Percentiles rank a stretch among this genome's conserved stretches.
These are phyloP conservation scores for Phalaenopsis equestris DNA, from an alignment of 106 monocot genomes.

Conservation along the genomic window DNA sequence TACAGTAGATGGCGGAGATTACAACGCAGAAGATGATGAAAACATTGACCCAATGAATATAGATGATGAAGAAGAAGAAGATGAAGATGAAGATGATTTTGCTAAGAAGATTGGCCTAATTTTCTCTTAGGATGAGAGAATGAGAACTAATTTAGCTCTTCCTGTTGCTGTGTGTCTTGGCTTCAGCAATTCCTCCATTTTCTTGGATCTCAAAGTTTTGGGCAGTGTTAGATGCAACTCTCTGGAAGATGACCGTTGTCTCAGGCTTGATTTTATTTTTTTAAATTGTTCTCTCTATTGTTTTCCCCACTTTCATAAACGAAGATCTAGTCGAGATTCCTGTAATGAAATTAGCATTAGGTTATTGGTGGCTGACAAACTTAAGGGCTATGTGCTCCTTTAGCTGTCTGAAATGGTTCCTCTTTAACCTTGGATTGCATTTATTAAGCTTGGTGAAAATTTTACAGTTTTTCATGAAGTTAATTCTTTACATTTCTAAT, in stretches of 20 bases:
- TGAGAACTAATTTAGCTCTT: neutral
- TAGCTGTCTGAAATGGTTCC: neutral
- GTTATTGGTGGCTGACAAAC: neutral
- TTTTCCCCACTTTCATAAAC: neutral
- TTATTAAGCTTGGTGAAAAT: neutral
- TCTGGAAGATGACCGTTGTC: too few relatives aligned
- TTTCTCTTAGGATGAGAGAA: conserved; percentile 15
- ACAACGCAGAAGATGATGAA: conserved; percentile 27
- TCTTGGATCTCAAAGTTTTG: neutral
- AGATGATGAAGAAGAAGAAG: conserved; percentile 25
- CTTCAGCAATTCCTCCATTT: neutral
- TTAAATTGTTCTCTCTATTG: neutral
- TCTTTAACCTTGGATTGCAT: neutral
- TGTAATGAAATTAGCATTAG: neutral
- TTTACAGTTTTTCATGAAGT: neutral
- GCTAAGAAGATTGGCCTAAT: conserved; percentile 47
- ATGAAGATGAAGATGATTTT: conserved; percentile 78
- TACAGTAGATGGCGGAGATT: conserved; percentile 19
- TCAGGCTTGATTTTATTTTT: neutral
- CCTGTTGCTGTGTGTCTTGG: neutral
- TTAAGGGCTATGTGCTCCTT: neutral
- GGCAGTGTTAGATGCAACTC: too few relatives aligned
- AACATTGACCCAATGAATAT: conserved; percentile 6
- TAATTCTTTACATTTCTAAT: neutral
- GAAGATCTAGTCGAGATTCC: conserved; percentile 1